Conservation (phyloP, 805 yeast genomes). For the Tetrapisispora taiwanensis region DNA sequence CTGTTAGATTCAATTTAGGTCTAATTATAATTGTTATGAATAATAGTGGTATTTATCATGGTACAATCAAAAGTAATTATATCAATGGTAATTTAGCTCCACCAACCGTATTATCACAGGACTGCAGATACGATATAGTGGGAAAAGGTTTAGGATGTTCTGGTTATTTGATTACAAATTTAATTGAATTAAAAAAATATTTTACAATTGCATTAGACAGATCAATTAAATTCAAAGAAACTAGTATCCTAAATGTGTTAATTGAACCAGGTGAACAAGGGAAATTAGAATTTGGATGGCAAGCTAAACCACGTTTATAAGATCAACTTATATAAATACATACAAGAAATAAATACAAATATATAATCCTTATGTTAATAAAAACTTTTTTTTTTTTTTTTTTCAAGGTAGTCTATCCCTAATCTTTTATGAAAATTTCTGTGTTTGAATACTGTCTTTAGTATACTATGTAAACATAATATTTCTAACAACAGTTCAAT, state of each 20-base stretch:
- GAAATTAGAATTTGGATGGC: constrained; percentile 59
- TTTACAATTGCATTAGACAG: constrained; percentile 32
- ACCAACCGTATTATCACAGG: constrained; percentile 48
- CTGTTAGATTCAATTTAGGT: constrained; percentile 44
- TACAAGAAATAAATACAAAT: background rate
- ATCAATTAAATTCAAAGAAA: constrained; percentile 20
- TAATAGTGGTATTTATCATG: constrained; percentile 65
- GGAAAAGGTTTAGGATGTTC: constrained; percentile 47
- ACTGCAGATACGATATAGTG: constrained; percentile 48
- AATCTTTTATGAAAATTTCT: no score
- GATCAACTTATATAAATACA: background rate
- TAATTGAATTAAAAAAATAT: constrained; percentile 30
- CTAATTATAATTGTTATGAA: constrained; percentile 56
- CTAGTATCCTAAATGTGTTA: constrained; percentile 48
- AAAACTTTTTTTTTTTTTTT: no score
- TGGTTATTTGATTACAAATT: constrained; percentile 40
- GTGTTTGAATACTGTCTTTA: background rate
- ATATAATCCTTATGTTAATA: background rate
- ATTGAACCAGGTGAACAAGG: constrained; percentile 48
- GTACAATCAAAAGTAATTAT: constrained; percentile 28
- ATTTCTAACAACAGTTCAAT: background rate
- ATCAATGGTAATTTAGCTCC: constrained; percentile 30
- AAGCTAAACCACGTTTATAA: constrained; percentile 31
- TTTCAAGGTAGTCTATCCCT: no score
- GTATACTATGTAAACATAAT: background rate